Conservation (phyloP, 768 basidiomycete genomes). For the Mycena alexandri region DNA sequence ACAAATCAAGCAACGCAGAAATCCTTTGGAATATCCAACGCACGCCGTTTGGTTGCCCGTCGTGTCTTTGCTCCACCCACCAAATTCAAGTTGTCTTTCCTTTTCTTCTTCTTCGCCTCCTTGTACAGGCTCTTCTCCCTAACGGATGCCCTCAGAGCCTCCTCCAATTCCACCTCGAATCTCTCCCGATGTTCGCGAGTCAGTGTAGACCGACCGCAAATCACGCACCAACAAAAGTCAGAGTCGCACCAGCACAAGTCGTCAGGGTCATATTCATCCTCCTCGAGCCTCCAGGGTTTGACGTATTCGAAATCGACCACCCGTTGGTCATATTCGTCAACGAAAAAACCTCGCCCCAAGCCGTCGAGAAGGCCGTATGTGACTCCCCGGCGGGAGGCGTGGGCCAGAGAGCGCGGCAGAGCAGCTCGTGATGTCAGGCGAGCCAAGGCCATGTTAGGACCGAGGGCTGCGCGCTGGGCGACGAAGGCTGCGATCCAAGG, state of each 20-base stretch:
- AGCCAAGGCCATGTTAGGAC: background rate
- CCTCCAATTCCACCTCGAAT: background rate
- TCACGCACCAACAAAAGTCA: too few species aligned
- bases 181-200: background rate
- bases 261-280: too few species aligned
- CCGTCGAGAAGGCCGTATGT: conserved; percentile 3
- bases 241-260: too few species aligned
- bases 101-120: background rate
- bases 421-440: background rate
- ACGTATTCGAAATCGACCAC: background rate
- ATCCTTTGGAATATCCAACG: background rate
- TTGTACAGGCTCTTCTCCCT: background rate
- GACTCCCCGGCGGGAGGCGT: background rate
- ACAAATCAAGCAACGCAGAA: background rate
- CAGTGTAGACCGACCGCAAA: too few species aligned
- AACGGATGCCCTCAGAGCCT: background rate
- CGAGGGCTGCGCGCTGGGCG: conserved; percentile 4
- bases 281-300: too few species aligned
- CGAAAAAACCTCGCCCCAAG: background rate
- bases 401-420: background rate
- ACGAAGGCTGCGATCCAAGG: background rate
- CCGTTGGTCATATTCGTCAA: background rate
- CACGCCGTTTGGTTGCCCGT: background rate
- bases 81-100: background rate
- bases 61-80: background rate